Evolutionary conservation across 1,139 yeast species (phyloP), one percentile per base, ranked within the genome.

Genomic region (Nakaseomyces delphensis): DNA sequence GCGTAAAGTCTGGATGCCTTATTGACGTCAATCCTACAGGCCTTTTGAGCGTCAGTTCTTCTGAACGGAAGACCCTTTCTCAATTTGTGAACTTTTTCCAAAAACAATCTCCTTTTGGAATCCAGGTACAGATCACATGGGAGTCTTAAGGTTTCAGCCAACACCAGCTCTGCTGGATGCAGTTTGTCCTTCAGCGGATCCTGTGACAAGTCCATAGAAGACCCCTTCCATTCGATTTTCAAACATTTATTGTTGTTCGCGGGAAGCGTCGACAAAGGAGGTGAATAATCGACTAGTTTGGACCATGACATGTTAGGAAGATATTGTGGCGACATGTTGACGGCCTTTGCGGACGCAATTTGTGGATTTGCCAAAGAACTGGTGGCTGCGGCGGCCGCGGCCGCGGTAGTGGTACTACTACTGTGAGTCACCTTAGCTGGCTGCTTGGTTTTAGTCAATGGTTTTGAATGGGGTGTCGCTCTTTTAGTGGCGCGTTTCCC

Each of bases 31-130:
- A 91, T 89, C 53, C 95, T 77, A 62, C 97, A 91, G 9, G 96
- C 95, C 70, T 91, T 89, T 66, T 91, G 98, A 10, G 96, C 94
- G 64, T 91, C 98, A 0, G 98, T 91, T 67, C 97, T 78, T 68
- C 97, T 80, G 66, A 91, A 91, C 36, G 91, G 93, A 62, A 83
- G 72, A 25, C 83, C 84, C 46, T 71, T 71, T 57, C 76, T 78
- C 59, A 83, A 65, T 47, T 96, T 74, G 47, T 77, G 76, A 28
- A 87, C 94, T 66, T 89, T 89, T 60, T 89, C 97, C 48, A 77
- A 76, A 63, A 91, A 91, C 27, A 91, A 70, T 54, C 98, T 74
- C 64, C 93, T 77, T 69, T 91, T 91, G 4, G 96, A 85, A 64
- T 91, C 98, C 59, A 89, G 69, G 60, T 87, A 91, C 28, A 89